Evolutionary conservation across 768 basidiomycete genomes (phyloP).

Genomic region (Suillus subaureus): DNA sequence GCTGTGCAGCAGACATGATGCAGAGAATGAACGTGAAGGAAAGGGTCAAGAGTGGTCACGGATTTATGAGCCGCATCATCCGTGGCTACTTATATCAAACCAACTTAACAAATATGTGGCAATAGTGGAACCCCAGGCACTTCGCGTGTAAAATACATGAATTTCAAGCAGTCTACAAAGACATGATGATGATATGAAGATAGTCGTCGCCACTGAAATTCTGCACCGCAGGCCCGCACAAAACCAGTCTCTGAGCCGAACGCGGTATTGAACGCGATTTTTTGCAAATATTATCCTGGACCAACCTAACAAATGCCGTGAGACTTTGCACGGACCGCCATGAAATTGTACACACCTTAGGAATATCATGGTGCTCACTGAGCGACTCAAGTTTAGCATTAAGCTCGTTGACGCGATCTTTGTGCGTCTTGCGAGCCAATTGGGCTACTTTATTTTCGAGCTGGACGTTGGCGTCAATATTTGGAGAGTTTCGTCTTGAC

Average conservation of each 20-base stretch:
- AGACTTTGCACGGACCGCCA: slow-evolving; percentile 32
- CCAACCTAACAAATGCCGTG: slow-evolving; percentile 61
- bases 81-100: slow-evolving; percentile 42
- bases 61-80: slow-evolving; percentile 35
- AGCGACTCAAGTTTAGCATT: slow-evolving; percentile 84
- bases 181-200: slow-evolving; percentile 22
- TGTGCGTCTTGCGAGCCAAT: slow-evolving; percentile 84
- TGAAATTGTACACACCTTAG: slow-evolving; percentile 59
- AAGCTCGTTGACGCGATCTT: slow-evolving; percentile 91
- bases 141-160: slow-evolving; percentile 29
- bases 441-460: slow-evolving; percentile 74
- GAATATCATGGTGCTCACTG: slow-evolving; percentile 94
- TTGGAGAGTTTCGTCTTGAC: neutral
- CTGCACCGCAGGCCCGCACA: slow-evolving; percentile 7
- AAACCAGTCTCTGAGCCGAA: slow-evolving; percentile 8
- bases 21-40: slow-evolving; percentile 32
- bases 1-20: slow-evolving; percentile 41
- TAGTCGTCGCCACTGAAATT: slow-evolving; percentile 16
- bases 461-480: slow-evolving; percentile 39
- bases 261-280: slow-evolving; percentile 32
- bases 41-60: slow-evolving; percentile 38
- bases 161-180: slow-evolving; percentile 21
- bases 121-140: slow-evolving; percentile 30
- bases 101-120: slow-evolving; percentile 36
- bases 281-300: slow-evolving; percentile 66